Percentiles rank a stretch among this genome's conserved stretches.
Evolutionary conservation across 768 basidiomycete genomes (phyloP).

Genomic region (Tulasnella sp.): DNA sequence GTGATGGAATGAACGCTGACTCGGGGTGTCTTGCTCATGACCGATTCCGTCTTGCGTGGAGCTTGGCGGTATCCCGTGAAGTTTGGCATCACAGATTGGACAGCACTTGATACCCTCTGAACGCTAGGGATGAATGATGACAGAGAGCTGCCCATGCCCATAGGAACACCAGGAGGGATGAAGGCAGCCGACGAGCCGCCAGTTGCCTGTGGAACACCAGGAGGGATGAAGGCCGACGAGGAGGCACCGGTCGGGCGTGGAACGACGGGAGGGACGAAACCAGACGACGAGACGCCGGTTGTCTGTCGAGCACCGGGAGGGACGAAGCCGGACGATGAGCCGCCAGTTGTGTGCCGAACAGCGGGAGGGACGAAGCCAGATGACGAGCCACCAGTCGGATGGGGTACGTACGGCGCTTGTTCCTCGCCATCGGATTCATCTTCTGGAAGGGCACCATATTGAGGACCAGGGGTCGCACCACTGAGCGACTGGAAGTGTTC

Average conservation of each 20-base stretch:
- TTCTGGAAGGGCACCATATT: background rate
- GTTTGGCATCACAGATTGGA: background rate
- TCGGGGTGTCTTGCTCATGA: background rate
- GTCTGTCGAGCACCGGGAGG: background rate
- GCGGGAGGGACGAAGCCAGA: background rate
- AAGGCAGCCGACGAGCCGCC: no score
- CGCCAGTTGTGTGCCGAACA: background rate
- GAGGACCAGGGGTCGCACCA: background rate
- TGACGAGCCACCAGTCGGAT: background rate
- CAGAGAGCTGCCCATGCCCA: no score
- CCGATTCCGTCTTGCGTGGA: background rate
- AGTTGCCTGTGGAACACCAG: no score
- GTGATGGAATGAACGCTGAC: slow-evolving; percentile 19
- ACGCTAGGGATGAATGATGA: background rate
- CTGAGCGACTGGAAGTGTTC: background rate
- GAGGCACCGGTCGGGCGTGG: no score
- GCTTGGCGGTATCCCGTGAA: background rate
- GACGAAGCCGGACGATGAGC: background rate
- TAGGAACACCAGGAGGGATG: no score
- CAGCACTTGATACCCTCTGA: background rate
- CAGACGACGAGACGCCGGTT: background rate
- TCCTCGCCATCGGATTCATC: background rate
- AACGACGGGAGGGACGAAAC: background rate
- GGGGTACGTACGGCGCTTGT: background rate
- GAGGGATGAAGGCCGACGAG: no score